Evolutionary conservation across 2,329 filamentous ascomycete species (phyloP).

Genomic region (Fusarium subglutinans): DNA sequence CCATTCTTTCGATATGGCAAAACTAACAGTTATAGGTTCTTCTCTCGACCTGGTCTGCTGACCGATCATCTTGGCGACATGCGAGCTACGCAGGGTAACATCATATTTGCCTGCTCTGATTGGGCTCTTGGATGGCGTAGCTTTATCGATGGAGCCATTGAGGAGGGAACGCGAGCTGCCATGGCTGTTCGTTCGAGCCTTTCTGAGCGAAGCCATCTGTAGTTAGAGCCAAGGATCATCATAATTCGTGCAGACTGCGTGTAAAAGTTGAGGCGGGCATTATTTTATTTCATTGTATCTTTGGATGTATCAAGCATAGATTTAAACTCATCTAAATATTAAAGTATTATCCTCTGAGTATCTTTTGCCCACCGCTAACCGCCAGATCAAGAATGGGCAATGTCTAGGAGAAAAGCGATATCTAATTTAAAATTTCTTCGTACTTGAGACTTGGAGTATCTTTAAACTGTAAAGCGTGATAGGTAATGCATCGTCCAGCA

Average conservation of each 20-base stretch:
- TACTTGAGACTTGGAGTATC: fast-evolving
- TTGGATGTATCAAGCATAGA: too few relatives aligned
- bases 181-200: conserved; percentile 11
- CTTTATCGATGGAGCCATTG: conserved; percentile 61
- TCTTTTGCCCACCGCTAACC: not conserved
- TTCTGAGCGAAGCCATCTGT: conserved; percentile 3
- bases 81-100: conserved; percentile 52
- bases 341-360: fast-evolving
- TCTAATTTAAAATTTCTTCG: not conserved
- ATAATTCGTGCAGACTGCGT: not conserved
- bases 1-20: fast-evolving
- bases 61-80: conserved; percentile 52
- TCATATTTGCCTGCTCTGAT: conserved; percentile 58
- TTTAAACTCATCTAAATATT: too few relatives aligned
- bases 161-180: conserved; percentile 51
- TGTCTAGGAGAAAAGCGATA: not conserved
- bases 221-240: not conserved
- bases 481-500: not conserved
- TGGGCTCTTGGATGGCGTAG: conserved; percentile 61
- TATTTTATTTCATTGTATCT: not conserved
- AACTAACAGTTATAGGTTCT: conserved; percentile 43
- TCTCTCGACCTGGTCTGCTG: conserved; percentile 50
- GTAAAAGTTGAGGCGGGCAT: not conserved
- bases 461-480: fast-evolving
- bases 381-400: too few relatives aligned